Percentiles rank a stretch among this genome's conserved stretches.
These are phyloP conservation scores for Heimioporus sp. DNA, from an alignment of 768 basidiomycete species.

Conservation along the genomic window DNA sequence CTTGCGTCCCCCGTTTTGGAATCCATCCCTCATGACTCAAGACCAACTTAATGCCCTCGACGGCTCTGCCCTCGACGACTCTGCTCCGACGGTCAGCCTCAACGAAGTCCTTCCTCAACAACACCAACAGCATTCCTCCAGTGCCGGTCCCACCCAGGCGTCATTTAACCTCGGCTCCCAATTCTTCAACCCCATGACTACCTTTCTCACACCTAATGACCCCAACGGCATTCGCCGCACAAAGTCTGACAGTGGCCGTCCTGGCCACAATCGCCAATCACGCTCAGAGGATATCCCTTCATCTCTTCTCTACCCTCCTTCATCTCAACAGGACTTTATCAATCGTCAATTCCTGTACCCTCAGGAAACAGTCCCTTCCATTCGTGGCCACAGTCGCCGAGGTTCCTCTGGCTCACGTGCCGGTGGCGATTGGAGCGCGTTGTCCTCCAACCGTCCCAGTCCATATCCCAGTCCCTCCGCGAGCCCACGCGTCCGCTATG, in stretches of 20 bases:
- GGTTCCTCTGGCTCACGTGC: slow-evolving; percentile 40
- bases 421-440: slow-evolving; percentile 33
- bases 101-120: slow-evolving; percentile 25
- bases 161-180: slow-evolving; percentile 30
- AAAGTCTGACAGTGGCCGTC: slow-evolving; percentile 45
- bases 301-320: slow-evolving; percentile 30
- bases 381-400: slow-evolving; percentile 42
- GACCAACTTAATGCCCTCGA: slow-evolving; percentile 35
- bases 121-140: slow-evolving; percentile 28
- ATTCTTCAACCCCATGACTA: slow-evolving; percentile 37
- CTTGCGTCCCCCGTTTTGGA: slow-evolving; percentile 55
- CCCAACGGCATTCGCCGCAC: slow-evolving; percentile 42
- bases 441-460: slow-evolving; percentile 43
- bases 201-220: slow-evolving; percentile 38
- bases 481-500: slow-evolving; percentile 53
- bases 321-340: slow-evolving; percentile 43
- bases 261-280: slow-evolving; percentile 48
- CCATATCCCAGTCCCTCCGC: slow-evolving; percentile 72
- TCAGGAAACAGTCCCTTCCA: slow-evolving; percentile 33
- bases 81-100: slow-evolving; percentile 29
- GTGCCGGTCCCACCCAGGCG: slow-evolving; percentile 21
- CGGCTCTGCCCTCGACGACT: slow-evolving; percentile 39
- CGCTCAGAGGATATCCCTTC: slow-evolving; percentile 62
- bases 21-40: slow-evolving; percentile 36
- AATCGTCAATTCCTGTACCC: slow-evolving; percentile 44